Evolutionary conservation across 208 protist genomes (phyloP), one percentile per base, ranked within the genome.

Genomic region (Wallacemonas sp.): DNA sequence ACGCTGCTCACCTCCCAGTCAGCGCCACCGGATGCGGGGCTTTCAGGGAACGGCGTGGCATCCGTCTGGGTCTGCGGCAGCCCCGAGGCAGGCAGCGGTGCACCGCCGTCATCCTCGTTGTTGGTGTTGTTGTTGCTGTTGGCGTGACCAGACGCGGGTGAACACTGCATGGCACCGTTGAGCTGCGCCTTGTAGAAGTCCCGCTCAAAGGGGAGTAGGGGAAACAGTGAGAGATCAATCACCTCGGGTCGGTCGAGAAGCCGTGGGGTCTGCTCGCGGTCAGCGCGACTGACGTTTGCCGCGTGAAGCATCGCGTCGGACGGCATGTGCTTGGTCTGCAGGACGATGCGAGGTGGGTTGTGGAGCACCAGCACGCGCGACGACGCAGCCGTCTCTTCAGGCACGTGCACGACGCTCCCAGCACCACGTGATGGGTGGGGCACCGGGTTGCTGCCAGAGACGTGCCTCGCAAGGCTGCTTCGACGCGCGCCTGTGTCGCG

Each of bases 161-260:
- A 6, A 6, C 17, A 16, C 17, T 26, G 8, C 6, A 6, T 17
- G 8, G 8, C 44, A 8, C 21, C 11, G 12, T 61, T 33, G 26
- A 92, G 66, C 63, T 89, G 83, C 19, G 69, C 36, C 19, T 60
- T 63, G 36, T 90, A 93, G 63, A 90, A 88, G 67, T 78, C 61
- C 39, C 81, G 57, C 49, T 93, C 87, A 34, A 65, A 82, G 0
- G 48, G 36, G 6, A 68, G 71, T 68, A 93, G 41, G 2, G 76
- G 74, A 23, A 83, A 60, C 34, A 70, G 61, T 0, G 49, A 58
- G 39, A 86, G 44, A 1, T 64, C 46, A 16, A 87, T 69, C 9
- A 81, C 46, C 39, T 81, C 86, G 14, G 75, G 57, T 2, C 63
- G 63, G 2, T 79, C 80, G 17, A 17, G 29, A 19, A 76, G 36